These are phyloP conservation scores for Hyphodiscus sp. DNA, from an alignment of 2,329 filamentous ascomycete species.

Conservation along the genomic window DNA sequence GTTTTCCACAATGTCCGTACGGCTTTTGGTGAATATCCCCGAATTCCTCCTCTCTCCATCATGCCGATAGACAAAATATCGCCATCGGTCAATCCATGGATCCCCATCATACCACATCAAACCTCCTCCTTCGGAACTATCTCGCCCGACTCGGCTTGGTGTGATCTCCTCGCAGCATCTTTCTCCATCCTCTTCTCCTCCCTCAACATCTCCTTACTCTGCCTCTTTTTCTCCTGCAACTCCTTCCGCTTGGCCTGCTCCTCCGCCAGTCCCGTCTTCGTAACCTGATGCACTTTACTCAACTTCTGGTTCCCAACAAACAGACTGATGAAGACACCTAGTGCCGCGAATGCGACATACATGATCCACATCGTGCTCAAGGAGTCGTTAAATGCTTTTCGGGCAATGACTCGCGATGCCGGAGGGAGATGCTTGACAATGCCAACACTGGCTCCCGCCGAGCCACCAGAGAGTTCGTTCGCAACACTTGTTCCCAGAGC, in stretches of 20 bases:
- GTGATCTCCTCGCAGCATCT: conserved; percentile 1
- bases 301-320: conserved; percentile 40
- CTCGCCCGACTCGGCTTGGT: background rate
- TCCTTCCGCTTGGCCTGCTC: conserved; percentile 21
- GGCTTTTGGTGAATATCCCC: background rate
- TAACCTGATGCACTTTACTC: conserved; percentile 44
- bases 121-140: conserved; percentile 1
- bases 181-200: conserved; percentile 9
- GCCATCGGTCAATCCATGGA: background rate
- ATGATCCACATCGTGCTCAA: conserved; percentile 24
- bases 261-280: conserved; percentile 38
- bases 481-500: conserved; percentile 21
- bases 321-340: conserved; percentile 34
- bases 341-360: conserved; percentile 25
- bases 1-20: background rate
- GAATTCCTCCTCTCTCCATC: background rate
- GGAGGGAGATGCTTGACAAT: conserved; percentile 20
- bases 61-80: background rate
- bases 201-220: conserved; percentile 1
- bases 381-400: conserved; percentile 18
- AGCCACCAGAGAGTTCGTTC: conserved; percentile 19
- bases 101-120: background rate
- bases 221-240: conserved; percentile 11
- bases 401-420: conserved; percentile 17
- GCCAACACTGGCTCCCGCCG: conserved; percentile 24